Evolutionary conservation across 2,329 filamentous ascomycete genomes (phyloP).

Genomic region (Aspergillus pseudoterreus): DNA sequence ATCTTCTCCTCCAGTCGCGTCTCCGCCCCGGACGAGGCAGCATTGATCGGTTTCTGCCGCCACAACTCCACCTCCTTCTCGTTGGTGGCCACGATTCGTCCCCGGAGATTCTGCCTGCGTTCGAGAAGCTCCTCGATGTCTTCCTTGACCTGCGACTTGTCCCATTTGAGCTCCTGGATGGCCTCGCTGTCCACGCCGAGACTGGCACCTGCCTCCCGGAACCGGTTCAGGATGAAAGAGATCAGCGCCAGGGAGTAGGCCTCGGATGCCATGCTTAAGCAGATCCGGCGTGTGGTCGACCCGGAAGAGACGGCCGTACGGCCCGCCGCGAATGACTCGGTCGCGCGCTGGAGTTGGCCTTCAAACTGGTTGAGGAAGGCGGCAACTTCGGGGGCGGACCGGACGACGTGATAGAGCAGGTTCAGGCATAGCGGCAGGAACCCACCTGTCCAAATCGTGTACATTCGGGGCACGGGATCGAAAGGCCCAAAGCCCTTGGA

Average conservation of each 20-base stretch:
- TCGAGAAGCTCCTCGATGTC: slow-evolving; percentile 80
- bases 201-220: slow-evolving; percentile 62
- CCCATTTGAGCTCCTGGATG: slow-evolving; percentile 72
- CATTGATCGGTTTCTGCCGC: slow-evolving; percentile 39
- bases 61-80: slow-evolving; percentile 66
- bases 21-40: slow-evolving; percentile 48
- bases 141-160: slow-evolving; percentile 67
- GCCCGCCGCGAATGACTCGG: slow-evolving; percentile 62
- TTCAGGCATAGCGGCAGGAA: slow-evolving; percentile 87
- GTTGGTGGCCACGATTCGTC: slow-evolving; percentile 69
- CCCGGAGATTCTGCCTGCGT: slow-evolving; percentile 64
- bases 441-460: slow-evolving; percentile 84
- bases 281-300: slow-evolving; percentile 59
- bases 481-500: slow-evolving; percentile 71
- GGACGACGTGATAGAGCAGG: slow-evolving; percentile 74
- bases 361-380: slow-evolving; percentile 89
- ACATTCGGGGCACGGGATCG: slow-evolving; percentile 71
- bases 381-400: slow-evolving; percentile 76
- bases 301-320: slow-evolving; percentile 43
- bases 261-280: slow-evolving; percentile 70
- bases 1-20: slow-evolving; percentile 74
- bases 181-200: slow-evolving; percentile 56
- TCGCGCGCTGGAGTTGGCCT: slow-evolving; percentile 68
- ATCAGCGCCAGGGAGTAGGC: slow-evolving; percentile 75
- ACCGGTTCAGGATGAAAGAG: slow-evolving; percentile 65